A percentile compares a stretch with the other conserved stretches of the same genome.
phyloP scores from a whole-genome alignment of 129 eudicot species.

The Smallanthus sonchifolius region DNA sequence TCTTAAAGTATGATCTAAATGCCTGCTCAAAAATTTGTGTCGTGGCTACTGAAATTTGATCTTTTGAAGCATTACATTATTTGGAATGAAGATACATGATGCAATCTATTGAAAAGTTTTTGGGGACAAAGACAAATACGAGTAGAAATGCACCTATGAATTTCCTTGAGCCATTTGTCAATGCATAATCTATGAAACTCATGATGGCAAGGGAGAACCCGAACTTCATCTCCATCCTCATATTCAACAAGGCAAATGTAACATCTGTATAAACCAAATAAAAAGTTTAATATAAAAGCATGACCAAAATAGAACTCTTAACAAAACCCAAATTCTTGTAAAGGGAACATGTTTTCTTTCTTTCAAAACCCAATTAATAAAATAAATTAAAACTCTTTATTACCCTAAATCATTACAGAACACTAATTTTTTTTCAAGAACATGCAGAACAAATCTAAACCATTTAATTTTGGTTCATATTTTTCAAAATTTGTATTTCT shows the following conservation, averaged over 20 bases:
- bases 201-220: conserved; percentile 86
- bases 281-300: too few species aligned
- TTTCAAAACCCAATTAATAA: too few species aligned
- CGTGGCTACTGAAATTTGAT: neutral
- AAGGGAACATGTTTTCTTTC: too few species aligned
- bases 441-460: too few species aligned
- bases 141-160: conserved; percentile 62
- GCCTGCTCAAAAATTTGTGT: neutral
- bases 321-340: too few species aligned
- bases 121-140: neutral
- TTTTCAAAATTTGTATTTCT: too few species aligned
- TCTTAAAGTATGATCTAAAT: neutral
- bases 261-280: conserved; percentile 54
- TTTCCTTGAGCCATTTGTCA: conserved; percentile 98
- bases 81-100: neutral
- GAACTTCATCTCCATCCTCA: conserved; percentile 77
- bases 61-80: neutral
- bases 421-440: too few species aligned
- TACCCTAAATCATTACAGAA: too few species aligned
- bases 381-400: neutral
- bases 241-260: conserved; percentile 97
- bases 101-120: neutral
- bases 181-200: conserved; percentile 79
- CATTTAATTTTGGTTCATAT: too few species aligned
- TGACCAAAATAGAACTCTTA: too few species aligned